A percentile compares a stretch with the other conserved stretches of the same genome.
phyloP scores from a whole-genome alignment of 208 protist species.

The Trypanosoma conorhini region DNA sequence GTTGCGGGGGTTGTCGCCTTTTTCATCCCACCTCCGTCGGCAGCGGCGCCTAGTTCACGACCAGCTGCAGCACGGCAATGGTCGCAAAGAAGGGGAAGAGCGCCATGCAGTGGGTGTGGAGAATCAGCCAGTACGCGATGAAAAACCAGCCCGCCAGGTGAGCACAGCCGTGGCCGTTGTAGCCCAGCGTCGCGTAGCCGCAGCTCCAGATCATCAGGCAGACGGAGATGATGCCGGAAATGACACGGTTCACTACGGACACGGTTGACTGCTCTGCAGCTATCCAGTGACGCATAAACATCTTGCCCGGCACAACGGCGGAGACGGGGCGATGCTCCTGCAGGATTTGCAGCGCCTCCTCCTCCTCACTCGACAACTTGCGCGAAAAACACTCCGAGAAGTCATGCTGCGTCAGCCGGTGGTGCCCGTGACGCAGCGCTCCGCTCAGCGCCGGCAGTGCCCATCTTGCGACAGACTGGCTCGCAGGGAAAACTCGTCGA shows the following conservation, averaged over 20 bases:
- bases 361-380: constrained; percentile 56
- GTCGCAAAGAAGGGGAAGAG: constrained; percentile 45
- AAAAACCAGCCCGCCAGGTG: constrained; percentile 81
- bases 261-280: constrained; percentile 86
- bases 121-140: constrained; percentile 80
- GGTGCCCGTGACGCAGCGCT: constrained; percentile 45
- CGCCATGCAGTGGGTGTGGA: constrained; percentile 83
- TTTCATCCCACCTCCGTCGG: background rate
- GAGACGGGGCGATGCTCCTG: constrained; percentile 81
- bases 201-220: constrained; percentile 82
- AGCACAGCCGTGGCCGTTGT: constrained; percentile 82
- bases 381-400: constrained; percentile 64
- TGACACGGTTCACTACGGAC: constrained; percentile 85
- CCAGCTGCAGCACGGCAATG: constrained; percentile 56
- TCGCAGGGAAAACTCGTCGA: constrained; percentile 47
- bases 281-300: constrained; percentile 94
- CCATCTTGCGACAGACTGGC: constrained; percentile 11
- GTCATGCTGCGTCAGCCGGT: constrained; percentile 79
- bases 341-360: constrained; percentile 28
- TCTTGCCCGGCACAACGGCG: constrained; percentile 82
- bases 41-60: constrained; percentile 51
- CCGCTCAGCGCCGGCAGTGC: constrained; percentile 2
- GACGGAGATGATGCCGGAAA: constrained; percentile 83
- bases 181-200: constrained; percentile 84
- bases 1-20: background rate